Percentiles rank a stretch among this genome's conserved stretches.
Evolutionary conservation across 1,284 basidiomycete species (phyloP).

Genomic region (Bjerkandera adusta): DNA sequence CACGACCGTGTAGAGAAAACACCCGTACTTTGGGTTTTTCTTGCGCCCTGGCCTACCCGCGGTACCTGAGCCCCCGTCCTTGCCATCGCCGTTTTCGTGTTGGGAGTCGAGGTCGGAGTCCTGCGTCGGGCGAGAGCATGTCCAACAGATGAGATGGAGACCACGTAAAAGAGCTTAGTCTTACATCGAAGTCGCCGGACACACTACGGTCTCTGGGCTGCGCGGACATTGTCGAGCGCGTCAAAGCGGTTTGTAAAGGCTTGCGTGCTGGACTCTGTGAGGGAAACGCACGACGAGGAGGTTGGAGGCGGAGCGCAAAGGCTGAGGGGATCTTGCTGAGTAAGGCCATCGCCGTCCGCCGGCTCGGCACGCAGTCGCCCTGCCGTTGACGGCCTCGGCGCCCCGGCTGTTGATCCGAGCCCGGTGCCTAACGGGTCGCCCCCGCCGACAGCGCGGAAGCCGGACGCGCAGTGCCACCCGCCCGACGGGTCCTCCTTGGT

Average conservation of each 20-base stretch:
- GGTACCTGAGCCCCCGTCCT: conserved; percentile 28
- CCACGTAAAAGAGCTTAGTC: conserved; percentile 17
- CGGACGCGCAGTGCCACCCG: too few relatives aligned
- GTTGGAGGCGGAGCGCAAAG: conserved; percentile 5
- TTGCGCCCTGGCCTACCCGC: conserved; percentile 74
- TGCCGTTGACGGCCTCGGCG: background rate
- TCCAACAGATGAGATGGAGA: conserved; percentile 15
- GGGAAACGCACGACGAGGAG: background rate
- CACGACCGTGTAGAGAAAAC: conserved; percentile 24
- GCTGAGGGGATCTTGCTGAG: conserved; percentile 9
- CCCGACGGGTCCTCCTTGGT: too few relatives aligned
- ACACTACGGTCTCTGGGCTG: conserved; percentile 53
- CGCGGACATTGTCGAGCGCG: conserved; percentile 20
- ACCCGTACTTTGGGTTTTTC: conserved; percentile 78
- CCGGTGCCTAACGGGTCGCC: too few relatives aligned
- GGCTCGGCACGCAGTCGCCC: background rate
- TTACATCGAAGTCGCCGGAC: conserved; percentile 55
- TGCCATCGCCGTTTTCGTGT: conserved; percentile 30
- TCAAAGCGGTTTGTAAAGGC: background rate
- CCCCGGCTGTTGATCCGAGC: too few relatives aligned
- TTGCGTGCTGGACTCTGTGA: background rate
- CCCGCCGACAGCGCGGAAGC: too few relatives aligned
- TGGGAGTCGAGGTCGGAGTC: conserved; percentile 64
- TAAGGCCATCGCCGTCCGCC: conserved; percentile 1
- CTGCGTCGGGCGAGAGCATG: conserved; percentile 27